Evolutionary conservation across 1,139 yeast genomes (phyloP), one percentile per base, ranked within the genome.

Genomic region (Pichia cactophila): DNA sequence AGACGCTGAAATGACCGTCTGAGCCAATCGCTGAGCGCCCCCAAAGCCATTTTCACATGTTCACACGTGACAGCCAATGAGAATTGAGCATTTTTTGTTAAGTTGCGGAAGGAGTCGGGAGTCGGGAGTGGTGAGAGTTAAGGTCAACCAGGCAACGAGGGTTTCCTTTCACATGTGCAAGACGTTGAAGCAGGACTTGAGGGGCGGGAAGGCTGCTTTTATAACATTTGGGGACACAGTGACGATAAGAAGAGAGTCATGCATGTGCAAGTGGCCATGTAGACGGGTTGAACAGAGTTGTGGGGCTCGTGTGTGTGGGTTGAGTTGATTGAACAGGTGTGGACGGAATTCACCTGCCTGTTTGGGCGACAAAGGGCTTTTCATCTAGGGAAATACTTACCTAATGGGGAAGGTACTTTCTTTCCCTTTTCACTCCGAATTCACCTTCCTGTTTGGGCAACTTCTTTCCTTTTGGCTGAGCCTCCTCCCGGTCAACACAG

Each of bases 331-430:
- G 16, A 12, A 12, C n/a, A 33, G 36, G n/a, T 33, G n/a, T n/a
- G 14, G 9, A 6, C n/a, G 39, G 41, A 43, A 11, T 35, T n/a
- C 36, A 26, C 45, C 41, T 43, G 40, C 45, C 45, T 26, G 12
- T 26, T 36, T 36, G 14, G 45, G 45, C 33, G 33, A 37, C 14
- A 11, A 12, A 16, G 23, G 14, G 23, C 29, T 28, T 28, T 28
- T 28, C 29, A 20, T 28, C 29, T 28, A 10, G 10, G 33, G 33
- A 31, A 31, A 11, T 11, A 31, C n/a, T 31, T 31, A 5, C 35
- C 35, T 5, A 6, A 31, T 31, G 7, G n/a, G 35, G 35, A 11
- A 31, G 35, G 35, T 31, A 14, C 10, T 11, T 31, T 31, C 35
- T 28, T 28, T 28, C 10, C 29, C 29, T 5, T 20, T 20, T 20